Conservation (phyloP, 768 basidiomycete species). For the Amanita molliuscula region DNA sequence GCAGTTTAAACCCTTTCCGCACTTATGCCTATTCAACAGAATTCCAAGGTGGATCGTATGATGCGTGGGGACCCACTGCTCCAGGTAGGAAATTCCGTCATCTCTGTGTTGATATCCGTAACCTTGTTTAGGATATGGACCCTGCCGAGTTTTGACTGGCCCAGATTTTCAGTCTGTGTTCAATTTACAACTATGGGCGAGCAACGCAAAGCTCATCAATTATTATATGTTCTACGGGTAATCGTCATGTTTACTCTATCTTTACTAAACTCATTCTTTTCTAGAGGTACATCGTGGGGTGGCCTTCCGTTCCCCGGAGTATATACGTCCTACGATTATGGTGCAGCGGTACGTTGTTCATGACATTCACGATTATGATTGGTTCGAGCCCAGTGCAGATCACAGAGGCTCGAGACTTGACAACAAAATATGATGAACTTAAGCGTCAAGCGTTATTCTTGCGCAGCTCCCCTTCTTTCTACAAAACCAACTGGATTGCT, state of each 20-base stretch:
- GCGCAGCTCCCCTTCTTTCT: slow-evolving; percentile 68
- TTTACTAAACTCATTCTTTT: background rate
- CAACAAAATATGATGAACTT: slow-evolving; percentile 63
- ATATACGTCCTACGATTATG: slow-evolving; percentile 78
- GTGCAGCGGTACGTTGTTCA: slow-evolving; percentile 34
- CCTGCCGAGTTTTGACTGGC: slow-evolving; percentile 59
- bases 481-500: slow-evolving; percentile 69
- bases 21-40: slow-evolving; percentile 15
- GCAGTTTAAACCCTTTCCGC: background rate
- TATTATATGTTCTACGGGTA: slow-evolving; percentile 85
- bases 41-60: slow-evolving; percentile 71
- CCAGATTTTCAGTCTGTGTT: slow-evolving; percentile 73
- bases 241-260: slow-evolving; percentile 2
- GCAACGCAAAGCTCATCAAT: slow-evolving; percentile 72
- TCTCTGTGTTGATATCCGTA: background rate
- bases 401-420: slow-evolving; percentile 55
- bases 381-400: slow-evolving; percentile 25
- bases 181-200: slow-evolving; percentile 68
- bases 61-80: slow-evolving; percentile 71
- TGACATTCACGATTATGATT: background rate
- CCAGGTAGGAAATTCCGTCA: slow-evolving; percentile 31
- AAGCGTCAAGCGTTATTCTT: slow-evolving; percentile 74
- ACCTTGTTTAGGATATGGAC: slow-evolving; percentile 38
- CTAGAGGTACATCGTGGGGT: slow-evolving; percentile 80
- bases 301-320: slow-evolving; percentile 72